Conservation (phyloP, 2,329 filamentous ascomycete genomes). For the Talaromyces sp. region DNA sequence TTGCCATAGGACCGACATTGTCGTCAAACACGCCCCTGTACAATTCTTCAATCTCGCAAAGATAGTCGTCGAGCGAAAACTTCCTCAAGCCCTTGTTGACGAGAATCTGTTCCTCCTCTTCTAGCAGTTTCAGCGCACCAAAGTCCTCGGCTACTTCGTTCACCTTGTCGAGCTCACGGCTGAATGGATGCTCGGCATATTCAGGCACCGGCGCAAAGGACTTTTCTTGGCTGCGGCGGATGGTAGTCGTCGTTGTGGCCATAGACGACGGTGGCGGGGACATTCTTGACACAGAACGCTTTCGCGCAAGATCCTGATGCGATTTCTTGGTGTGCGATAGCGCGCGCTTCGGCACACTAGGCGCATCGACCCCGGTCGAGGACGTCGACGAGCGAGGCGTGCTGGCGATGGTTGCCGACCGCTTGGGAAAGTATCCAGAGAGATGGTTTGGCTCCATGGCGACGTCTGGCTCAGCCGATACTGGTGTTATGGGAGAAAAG, state of each 20-base stretch:
- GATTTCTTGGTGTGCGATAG: conserved; percentile 87
- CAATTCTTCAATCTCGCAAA: conserved; percentile 71
- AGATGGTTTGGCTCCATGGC: conserved; percentile 51
- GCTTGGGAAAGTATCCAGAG: conserved; percentile 63
- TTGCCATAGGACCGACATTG: conserved; percentile 33
- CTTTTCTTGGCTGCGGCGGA: conserved; percentile 33
- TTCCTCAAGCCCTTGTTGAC: conserved; percentile 66
- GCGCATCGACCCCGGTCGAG: conserved; percentile 52
- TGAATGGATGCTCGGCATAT: conserved; percentile 67
- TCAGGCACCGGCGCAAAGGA: conserved; percentile 35
- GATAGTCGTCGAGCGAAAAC: conserved; percentile 77
- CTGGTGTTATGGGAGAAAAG: conserved; percentile 42
- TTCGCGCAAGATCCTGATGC: conserved; percentile 69
- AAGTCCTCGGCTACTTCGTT: conserved; percentile 92
- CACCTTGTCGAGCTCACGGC: conserved; percentile 84
- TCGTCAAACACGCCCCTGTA: conserved; percentile 60
- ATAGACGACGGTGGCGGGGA: conserved; percentile 41
- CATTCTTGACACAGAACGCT: conserved; percentile 60
- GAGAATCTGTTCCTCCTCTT: conserved; percentile 73
- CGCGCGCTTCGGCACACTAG: conserved; percentile 71
- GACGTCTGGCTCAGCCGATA: conserved; percentile 44
- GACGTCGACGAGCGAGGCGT: conserved; percentile 48
- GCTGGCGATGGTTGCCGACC: conserved; percentile 64
- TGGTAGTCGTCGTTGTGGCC: conserved; percentile 29
- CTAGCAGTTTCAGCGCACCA: conserved; percentile 59